Conservation (phyloP, 257 asterid species). For the Solanum appendiculatum region DNA sequence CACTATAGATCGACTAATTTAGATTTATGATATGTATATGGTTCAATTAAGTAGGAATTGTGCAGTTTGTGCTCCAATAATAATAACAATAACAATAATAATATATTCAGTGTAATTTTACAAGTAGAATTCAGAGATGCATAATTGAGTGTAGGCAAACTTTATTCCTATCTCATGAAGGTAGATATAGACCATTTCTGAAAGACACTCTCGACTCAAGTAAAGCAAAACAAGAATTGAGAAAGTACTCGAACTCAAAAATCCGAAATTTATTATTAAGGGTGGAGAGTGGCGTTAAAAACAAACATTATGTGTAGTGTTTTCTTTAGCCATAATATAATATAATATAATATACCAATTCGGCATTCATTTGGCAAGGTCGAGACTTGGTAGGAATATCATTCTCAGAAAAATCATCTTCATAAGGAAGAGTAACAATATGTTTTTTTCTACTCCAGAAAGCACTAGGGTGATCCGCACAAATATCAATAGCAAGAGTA, state of each 20-base stretch:
- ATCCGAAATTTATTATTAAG: not conserved
- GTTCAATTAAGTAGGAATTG: not conserved
- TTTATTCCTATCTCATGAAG: not conserved
- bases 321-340: not conserved
- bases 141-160: not conserved
- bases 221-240: fast-evolving
- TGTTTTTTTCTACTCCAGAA: no score
- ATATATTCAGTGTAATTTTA: not conserved
- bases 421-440: no score
- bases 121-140: no score
- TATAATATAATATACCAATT: no score
- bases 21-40: not conserved
- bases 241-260: not conserved
- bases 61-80: no score
- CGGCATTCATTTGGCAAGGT: no score
- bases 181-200: not conserved
- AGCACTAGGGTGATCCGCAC: no score
- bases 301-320: not conserved
- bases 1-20: not conserved
- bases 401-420: no score
- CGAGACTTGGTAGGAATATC: no score
- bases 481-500: no score
- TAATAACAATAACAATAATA: not conserved
- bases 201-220: not conserved
- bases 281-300: not conserved